Conservation (phyloP, 2,329 filamentous ascomycete genomes). For the Cercospora sojina region DNA sequence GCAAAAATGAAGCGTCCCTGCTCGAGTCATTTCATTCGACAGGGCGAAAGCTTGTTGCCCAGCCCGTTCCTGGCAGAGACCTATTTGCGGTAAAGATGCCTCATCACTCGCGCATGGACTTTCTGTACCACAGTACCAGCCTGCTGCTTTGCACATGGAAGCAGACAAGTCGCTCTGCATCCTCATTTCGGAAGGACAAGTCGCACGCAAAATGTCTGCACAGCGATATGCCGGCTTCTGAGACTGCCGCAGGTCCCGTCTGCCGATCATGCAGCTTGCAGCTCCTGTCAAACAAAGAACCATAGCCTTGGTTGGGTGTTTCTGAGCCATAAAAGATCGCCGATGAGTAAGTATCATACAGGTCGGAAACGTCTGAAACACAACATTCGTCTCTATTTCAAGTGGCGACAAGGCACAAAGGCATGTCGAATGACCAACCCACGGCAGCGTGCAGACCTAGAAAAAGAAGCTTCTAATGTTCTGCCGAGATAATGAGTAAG, state of each 20-base stretch:
- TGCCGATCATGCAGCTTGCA: conserved; percentile 3
- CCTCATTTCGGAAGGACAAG: background rate
- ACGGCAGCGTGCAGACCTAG: background rate
- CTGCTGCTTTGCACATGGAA: background rate
- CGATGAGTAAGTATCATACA: conserved; percentile 1
- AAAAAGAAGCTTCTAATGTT: background rate
- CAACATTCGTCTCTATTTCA: background rate
- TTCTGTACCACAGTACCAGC: background rate
- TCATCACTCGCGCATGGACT: background rate
- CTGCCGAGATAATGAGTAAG: background rate
- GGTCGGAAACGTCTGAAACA: conserved; percentile 6
- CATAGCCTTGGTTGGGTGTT: background rate
- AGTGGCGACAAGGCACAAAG: background rate
- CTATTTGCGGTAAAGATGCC: background rate
- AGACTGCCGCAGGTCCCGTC: background rate
- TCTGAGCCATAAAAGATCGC: background rate
- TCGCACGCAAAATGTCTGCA: background rate
- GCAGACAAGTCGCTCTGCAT: background rate
- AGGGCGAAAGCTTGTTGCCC: conserved; percentile 3
- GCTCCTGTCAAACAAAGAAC: conserved; percentile 1
- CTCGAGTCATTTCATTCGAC: conserved; percentile 1
- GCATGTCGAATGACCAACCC: background rate
- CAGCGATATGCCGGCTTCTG: background rate
- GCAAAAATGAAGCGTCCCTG: background rate
- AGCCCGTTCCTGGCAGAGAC: background rate